Evolutionary conservation across 768 basidiomycete genomes (phyloP), one percentile per base, ranked within the genome.

Genomic region (Suillus tomentosus): DNA sequence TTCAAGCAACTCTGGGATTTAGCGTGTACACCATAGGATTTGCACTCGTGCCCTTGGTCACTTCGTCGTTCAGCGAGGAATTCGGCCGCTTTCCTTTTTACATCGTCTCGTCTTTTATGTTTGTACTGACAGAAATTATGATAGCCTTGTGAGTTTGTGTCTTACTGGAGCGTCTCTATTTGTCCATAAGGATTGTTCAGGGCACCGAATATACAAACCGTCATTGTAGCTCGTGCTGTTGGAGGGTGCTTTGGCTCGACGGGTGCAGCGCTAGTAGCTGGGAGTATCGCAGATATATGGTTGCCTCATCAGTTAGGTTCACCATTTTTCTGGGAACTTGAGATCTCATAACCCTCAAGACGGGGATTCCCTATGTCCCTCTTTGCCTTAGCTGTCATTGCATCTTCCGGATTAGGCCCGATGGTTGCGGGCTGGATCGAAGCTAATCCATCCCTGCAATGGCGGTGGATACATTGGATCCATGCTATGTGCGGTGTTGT

Each of bases 381-480:
- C 1, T 96, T 92, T 72, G 79, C 90, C 0, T 68, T 87, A 5
- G 77, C 80, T 0, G 89, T 87, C 0, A 70, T 93, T 11, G 83
- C 82, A 2, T 87, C 85, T 0, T 85, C 83, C 0, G 90, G 87
- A 0, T 42, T 92, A 1, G 92, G 87, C 3, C 87, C 91, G 0
- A 71, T 90, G 0, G 71, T 82, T 3, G 85, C 86, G 27, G 88
- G 87, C 15, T 91, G 86, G 86, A 80, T 91, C 24, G 88, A 91
- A 69, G 80, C 83, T 65, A 84, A 86, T 64, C 70, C 78, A 0
- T 76, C 76, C 22, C 72, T 93, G 1, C 80, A 81, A 66, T 94
- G 92, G 91, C 79, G 91, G 34, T 94, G 92, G 91, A 91, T 95
- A 31, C 86, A 92, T 69, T 94, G 91, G 92, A 82, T 92, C 10